Evolutionary conservation across 495 filamentous ascomycete genomes (phyloP).

Genomic region (Pyronema omphalodes): DNA sequence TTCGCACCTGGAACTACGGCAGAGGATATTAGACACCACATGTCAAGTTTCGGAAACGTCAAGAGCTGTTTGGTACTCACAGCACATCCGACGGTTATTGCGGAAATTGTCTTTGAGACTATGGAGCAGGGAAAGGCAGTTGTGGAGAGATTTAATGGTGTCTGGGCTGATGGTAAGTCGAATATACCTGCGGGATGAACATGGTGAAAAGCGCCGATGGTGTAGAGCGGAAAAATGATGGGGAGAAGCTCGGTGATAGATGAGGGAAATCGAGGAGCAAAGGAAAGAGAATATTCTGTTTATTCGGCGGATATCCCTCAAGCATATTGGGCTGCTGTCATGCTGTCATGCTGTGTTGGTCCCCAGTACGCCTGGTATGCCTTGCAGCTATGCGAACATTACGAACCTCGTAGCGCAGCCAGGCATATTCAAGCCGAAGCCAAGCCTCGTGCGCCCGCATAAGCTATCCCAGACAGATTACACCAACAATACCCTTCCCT

Average conservation of each 20-base stretch:
- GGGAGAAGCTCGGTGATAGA: neutral
- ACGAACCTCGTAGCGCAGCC: no score
- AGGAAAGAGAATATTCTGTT: no score
- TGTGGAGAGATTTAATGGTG: conserved; percentile 69
- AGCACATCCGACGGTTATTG: conserved; percentile 57
- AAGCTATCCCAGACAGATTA: no score
- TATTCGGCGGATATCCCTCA: no score
- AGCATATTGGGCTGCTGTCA: no score
- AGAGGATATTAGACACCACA: conserved; percentile 77
- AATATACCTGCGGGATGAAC: neutral
- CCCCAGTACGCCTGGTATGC: no score
- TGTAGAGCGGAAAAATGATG: neutral
- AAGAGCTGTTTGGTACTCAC: conserved; percentile 52
- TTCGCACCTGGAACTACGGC: conserved; percentile 86
- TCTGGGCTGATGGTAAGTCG: conserved; percentile 61
- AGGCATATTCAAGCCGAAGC: no score
- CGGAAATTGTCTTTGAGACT: conserved; percentile 65
- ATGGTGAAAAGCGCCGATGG: neutral
- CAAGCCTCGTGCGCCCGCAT: no score
- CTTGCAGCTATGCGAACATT: no score
- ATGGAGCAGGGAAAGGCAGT: conserved; percentile 61
- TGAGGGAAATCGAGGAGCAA: neutral
- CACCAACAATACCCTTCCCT: neutral
- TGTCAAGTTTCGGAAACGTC: conserved; percentile 53
- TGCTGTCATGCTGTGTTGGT: no score